These are phyloP conservation scores for Mycena citricolor DNA, from an alignment of 1,284 basidiomycete genomes.

Conservation along the genomic window DNA sequence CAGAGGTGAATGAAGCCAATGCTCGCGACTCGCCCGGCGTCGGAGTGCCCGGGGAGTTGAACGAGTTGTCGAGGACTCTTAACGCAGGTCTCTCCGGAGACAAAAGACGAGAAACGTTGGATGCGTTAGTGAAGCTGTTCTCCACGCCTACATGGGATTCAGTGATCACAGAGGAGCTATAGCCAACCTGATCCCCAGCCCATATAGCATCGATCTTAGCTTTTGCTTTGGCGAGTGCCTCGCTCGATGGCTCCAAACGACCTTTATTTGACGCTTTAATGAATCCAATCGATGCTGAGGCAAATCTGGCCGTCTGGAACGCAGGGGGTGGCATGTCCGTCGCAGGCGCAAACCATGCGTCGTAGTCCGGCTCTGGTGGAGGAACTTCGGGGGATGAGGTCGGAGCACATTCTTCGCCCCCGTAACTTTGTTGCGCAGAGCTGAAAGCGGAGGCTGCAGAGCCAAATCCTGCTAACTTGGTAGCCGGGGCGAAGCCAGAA, in stretches of 20 bases:
- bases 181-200: constrained; percentile 42
- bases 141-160: constrained; percentile 19
- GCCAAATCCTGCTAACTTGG: constrained; percentile 25
- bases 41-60: constrained; percentile 37
- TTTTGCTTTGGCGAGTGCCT: constrained; percentile 56
- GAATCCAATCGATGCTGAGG: constrained; percentile 30
- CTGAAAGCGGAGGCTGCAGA: constrained; percentile 24
- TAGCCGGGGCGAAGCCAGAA: constrained; percentile 18
- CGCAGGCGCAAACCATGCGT: constrained; percentile 56
- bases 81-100: constrained; percentile 41
- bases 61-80: constrained; percentile 42
- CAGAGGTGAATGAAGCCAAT: constrained; percentile 19
- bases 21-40: constrained; percentile 29
- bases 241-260: constrained; percentile 52
- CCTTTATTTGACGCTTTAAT: constrained; percentile 36
- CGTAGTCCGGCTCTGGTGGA: constrained; percentile 47
- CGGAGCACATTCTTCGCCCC: constrained; percentile 26
- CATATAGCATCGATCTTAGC: constrained; percentile 53
- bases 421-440: constrained; percentile 19
- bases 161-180: constrained; percentile 24
- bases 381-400: constrained; percentile 44
- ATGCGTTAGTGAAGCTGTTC: constrained; percentile 27
- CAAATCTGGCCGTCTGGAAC: constrained; percentile 37
- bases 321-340: constrained; percentile 28
- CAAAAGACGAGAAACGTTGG: constrained; percentile 13